These are phyloP conservation scores for Akebia trifoliata DNA, from an alignment of 164 flowering plant species.

Conservation along the genomic window DNA sequence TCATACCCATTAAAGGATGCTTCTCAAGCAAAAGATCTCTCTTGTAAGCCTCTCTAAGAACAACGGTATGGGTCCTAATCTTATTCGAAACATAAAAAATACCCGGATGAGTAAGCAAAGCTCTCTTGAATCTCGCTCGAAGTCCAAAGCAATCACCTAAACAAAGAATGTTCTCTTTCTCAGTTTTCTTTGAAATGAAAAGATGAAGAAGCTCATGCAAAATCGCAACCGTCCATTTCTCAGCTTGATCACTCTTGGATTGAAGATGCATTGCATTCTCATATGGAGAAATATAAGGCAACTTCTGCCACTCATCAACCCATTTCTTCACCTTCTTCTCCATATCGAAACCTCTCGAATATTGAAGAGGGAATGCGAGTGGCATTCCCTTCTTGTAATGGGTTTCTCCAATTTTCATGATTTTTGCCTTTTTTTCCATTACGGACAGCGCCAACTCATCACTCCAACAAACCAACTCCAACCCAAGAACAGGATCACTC, in stretches of 20 bases:
- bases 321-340: conserved; percentile 68
- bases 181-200: conserved; percentile 73
- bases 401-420: background rate
- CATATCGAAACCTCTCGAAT: conserved; percentile 66
- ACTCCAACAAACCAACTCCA: conserved; percentile 84
- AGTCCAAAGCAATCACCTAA: conserved; percentile 73
- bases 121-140: conserved; percentile 69
- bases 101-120: conserved; percentile 67
- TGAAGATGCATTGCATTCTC: conserved; percentile 66
- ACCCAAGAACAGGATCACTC: conserved; percentile 16
- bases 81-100: conserved; percentile 82
- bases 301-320: conserved; percentile 78
- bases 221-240: conserved; percentile 74
- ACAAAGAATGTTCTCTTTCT: conserved; percentile 44
- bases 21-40: conserved; percentile 64
- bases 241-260: conserved; percentile 65
- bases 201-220: conserved; percentile 77
- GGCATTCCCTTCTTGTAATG: conserved; percentile 40
- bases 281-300: conserved; percentile 90
- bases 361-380: conserved; percentile 51
- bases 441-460: conserved; percentile 53
- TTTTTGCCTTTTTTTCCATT: conserved; percentile 44
- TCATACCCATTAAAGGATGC: conserved; percentile 65
- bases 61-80: conserved; percentile 66
- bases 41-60: conserved; percentile 75